Evolutionary conservation across 2,329 filamentous ascomycete genomes (phyloP).

Genomic region (Coniella lustricola): DNA sequence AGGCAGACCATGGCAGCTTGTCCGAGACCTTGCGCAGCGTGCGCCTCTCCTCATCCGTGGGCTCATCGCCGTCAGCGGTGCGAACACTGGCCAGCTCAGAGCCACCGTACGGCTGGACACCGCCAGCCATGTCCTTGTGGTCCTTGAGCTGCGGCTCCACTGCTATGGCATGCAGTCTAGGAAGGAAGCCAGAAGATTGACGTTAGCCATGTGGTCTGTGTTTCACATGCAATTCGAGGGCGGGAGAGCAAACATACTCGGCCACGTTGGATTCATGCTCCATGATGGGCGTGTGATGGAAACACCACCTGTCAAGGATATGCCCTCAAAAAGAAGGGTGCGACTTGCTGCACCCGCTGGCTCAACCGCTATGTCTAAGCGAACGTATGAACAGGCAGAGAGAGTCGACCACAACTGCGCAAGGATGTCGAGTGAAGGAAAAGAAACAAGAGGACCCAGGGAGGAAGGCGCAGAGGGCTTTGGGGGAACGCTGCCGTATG

Average conservation of each 20-base stretch:
- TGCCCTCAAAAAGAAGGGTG: too few relatives aligned
- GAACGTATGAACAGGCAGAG: too few relatives aligned
- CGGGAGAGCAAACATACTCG: conserved; percentile 3
- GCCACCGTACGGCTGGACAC: conserved; percentile 2
- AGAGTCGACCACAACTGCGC: too few relatives aligned
- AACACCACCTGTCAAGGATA: not conserved
- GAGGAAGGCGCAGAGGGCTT: too few relatives aligned
- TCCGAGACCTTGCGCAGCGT: conserved; percentile 15
- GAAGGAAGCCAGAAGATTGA: not conserved
- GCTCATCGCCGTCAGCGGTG: conserved; percentile 12
- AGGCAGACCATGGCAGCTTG: conserved; percentile 15
- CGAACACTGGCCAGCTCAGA: not conserved
- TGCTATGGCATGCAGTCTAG: conserved; percentile 9
- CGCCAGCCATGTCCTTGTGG: conserved; percentile 14
- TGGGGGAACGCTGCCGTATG: too few relatives aligned
- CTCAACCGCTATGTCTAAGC: too few relatives aligned
- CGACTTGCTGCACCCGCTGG: too few relatives aligned
- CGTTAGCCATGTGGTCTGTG: not conserved
- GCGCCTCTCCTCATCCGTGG: conserved; percentile 10
- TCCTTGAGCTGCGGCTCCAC: conserved; percentile 10
- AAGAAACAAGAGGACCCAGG: too few relatives aligned
- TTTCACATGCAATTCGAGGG: not conserved
- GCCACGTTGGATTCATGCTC: conserved; percentile 13
- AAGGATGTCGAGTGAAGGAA: too few relatives aligned
- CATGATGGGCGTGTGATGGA: conserved; percentile 1